Evolutionary conservation across 73 alveolate genomes (phyloP), one percentile per base, ranked within the genome.

Genomic region (Urostyla sp.): DNA sequence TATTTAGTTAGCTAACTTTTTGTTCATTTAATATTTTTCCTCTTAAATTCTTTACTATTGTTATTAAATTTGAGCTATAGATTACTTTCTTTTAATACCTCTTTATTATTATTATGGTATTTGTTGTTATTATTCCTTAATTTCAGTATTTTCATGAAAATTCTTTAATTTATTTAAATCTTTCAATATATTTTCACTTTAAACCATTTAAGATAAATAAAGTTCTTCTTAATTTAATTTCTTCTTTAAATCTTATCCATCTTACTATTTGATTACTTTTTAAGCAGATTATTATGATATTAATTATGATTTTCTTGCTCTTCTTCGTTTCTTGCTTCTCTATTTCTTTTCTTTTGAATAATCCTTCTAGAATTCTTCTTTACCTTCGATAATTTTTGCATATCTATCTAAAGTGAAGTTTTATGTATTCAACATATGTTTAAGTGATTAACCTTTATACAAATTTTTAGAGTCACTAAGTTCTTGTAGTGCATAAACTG

Each of bases 401-500:
- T 13, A 7, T 20, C 49, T 59, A 6, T 69, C 83, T 27, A 5
- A 69, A 16, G 72, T 69, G 16, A 69, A 46, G 40, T 69, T 69
- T 3, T 69, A 67, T 15, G 67, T 1, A 49, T 16, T 69, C 13
- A 48, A 46, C 3, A 69, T 27, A 7, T 15, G n/a, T 43, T 45
- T 48, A 1, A 69, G 6, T 23, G 40, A 46, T 49, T 45, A 27
- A 13, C 49, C 83, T 30, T 48, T 69, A 4, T 46, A 30, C 11
- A 69, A 48, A 48, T 69, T 34, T 7, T 46, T 49, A 0, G 72
- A 46, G 55, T 44, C 16, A 23, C 49, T 28, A 27, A 15, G 49
- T 11, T 69, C 83, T 31, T 69, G 44, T 6, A 69, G 54, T 13
- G 83, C 49, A 46, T 69, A 69, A 3, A 69, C 83, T 5, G 83